Evolutionary conservation across 495 filamentous ascomycete species (phyloP).

Genomic region (Penicillium pancosmium): DNA sequence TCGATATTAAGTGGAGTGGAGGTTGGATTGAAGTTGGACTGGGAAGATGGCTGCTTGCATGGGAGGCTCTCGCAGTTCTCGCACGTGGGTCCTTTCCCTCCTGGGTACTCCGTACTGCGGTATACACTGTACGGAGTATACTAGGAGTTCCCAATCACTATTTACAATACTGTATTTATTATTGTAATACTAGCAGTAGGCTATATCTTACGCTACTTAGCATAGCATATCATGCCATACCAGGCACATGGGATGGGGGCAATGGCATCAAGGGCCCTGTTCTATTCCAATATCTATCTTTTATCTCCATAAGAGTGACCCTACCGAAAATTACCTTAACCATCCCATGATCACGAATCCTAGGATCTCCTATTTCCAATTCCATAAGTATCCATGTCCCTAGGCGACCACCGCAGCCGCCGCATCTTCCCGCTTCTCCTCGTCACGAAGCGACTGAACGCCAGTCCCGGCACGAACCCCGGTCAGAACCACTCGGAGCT

Average conservation of each 20-base stretch:
- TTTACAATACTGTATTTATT: background rate
- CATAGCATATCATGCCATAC: too few species aligned
- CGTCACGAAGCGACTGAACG: slow-evolving; percentile 29
- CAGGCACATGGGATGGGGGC: too few species aligned
- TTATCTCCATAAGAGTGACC: too few species aligned
- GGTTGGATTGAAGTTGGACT: background rate
- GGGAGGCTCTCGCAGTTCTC: background rate
- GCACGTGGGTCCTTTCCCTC: background rate
- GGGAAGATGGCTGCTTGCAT: too few species aligned
- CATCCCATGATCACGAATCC: too few species aligned
- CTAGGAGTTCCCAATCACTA: background rate
- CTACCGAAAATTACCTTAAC: too few species aligned
- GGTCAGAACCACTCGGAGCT: slow-evolving; percentile 63
- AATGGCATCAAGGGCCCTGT: background rate
- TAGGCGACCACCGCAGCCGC: slow-evolving; percentile 18
- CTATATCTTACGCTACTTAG: too few species aligned
- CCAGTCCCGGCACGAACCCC: slow-evolving; percentile 40
- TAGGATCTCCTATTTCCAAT: background rate
- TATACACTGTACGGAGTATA: too few species aligned
- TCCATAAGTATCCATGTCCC: background rate
- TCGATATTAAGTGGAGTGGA: background rate
- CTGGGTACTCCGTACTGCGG: background rate
- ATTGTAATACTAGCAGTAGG: too few species aligned
- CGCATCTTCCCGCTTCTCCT: slow-evolving; percentile 37
- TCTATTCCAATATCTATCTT: background rate